Evolutionary conservation across 1,284 basidiomycete species (phyloP), one percentile per base, ranked within the genome.

Genomic region (Heterobasidion occidentale): DNA sequence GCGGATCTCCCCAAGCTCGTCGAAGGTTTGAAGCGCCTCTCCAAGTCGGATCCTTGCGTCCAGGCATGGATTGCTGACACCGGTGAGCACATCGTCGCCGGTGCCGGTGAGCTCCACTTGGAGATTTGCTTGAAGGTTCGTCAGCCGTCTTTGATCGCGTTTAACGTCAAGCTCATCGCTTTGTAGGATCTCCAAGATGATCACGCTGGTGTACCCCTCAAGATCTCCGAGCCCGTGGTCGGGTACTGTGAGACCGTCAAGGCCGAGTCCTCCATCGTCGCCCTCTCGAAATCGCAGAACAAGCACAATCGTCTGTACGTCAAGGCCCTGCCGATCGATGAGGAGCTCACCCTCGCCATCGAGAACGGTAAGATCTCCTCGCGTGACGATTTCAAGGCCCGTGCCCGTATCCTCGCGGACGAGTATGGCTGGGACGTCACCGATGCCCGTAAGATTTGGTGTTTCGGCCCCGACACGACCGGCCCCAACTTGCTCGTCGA

Each of bases 371-470:
- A 84, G 70, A 75, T 99, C 71, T 91, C 69, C 73, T 73, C 96
- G 57, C 92, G 97, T 74, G 97, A 99, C 74, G 97, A 99, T 84
- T 94, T 92, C 84, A 99, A 99, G 82, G 74, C 82, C 64, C 94
- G 97, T 68, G 97, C 95, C 55, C 93, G 97, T 80, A 71, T 93
- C 70, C 84, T 99, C 62, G 96, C 97, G 60, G 97, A 99, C 74
- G 94, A 98, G 66, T 91, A 80, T 73, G 94, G 93, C 60, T 99
- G 97, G 97, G 97, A 99, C 74, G 95, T 99, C 66, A 97, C 96
- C 61, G 97, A 99, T 70, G 97, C 97, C 65, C 85, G 97, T 73
- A 98, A 98, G 85, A 98, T 99, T 70, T 99, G 97, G 97, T 94
- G 92, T 78, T 99, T 99, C 81, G 96, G 96, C 68, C 97, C 97